Conservation (phyloP, 306 rosid species). For the Cicer judaicum region DNA sequence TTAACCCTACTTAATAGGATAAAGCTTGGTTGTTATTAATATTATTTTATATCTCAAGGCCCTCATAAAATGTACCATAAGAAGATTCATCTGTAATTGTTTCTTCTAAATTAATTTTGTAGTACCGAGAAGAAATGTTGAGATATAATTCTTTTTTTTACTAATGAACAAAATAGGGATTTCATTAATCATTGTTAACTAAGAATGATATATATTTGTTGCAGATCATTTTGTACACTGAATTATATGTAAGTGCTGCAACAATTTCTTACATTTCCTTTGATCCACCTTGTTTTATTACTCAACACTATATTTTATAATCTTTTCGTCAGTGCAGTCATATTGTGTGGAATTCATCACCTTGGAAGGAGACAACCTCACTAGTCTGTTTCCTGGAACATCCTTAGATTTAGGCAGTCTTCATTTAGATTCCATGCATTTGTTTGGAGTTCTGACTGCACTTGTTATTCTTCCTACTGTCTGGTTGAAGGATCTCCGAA, state of each 20-base stretch:
- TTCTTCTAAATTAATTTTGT: background rate
- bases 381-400: constrained; percentile 69
- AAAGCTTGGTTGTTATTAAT: constrained; percentile 6
- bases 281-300: constrained; percentile 2
- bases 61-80: background rate
- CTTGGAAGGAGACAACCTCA: constrained; percentile 88
- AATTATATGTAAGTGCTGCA: constrained; percentile 74
- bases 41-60: constrained; percentile 5
- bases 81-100: background rate
- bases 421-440: constrained; percentile 65
- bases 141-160: background rate
- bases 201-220: constrained; percentile 26
- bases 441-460: constrained; percentile 71
- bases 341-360: constrained; percentile 83
- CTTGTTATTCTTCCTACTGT: constrained; percentile 76
- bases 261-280: constrained; percentile 8
- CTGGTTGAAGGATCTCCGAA: constrained; percentile 74
- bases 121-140: constrained; percentile 26
- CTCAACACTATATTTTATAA: constrained; percentile 4
- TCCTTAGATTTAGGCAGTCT: constrained; percentile 60
- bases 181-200: constrained; percentile 40
- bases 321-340: constrained; percentile 53
- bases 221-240: constrained; percentile 79
- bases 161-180: background rate
- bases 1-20: no score